Percentiles rank a stretch among this genome's conserved stretches.
These are phyloP conservation scores for Chrysanthemum lavandulifolium DNA, from an alignment of 129 eudicot species.

Conservation along the genomic window DNA sequence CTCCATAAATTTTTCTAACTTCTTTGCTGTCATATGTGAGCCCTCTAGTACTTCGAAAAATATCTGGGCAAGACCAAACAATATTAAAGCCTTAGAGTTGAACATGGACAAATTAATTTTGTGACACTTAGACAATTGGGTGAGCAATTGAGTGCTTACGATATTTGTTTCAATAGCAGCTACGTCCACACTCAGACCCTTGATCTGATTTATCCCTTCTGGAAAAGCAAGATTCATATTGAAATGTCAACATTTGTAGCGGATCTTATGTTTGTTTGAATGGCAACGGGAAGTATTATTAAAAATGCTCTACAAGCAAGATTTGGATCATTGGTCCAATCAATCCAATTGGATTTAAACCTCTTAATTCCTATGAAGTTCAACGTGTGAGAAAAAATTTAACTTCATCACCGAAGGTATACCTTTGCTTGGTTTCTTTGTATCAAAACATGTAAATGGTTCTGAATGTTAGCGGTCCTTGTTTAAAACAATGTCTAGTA, in stretches of 20 bases:
- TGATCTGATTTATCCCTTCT: conserved; percentile 68
- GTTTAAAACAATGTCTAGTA: too few species aligned
- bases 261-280: not conserved
- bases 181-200: conserved; percentile 65
- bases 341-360: too few species aligned
- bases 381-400: too few species aligned
- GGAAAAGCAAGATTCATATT: conserved; percentile 23
- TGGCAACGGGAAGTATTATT: too few species aligned
- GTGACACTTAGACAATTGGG: not conserved
- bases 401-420: too few species aligned
- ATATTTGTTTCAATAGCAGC: conserved; percentile 79
- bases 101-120: too few species aligned
- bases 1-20: conserved; percentile 60
- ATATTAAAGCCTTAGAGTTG: not conserved
- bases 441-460: too few species aligned
- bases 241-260: not conserved
- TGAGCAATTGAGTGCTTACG: conserved; percentile 40
- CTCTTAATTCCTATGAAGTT: too few species aligned
- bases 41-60: conserved; percentile 58
- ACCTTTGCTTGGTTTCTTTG: too few species aligned
- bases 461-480: too few species aligned
- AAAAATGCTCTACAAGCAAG: too few species aligned
- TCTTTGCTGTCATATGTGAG: conserved; percentile 46
- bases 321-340: too few species aligned
- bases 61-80: conserved; percentile 43